Evolutionary conservation across 176 grass and related monocot genomes (phyloP).

Genomic region (Carex kokanica): DNA sequence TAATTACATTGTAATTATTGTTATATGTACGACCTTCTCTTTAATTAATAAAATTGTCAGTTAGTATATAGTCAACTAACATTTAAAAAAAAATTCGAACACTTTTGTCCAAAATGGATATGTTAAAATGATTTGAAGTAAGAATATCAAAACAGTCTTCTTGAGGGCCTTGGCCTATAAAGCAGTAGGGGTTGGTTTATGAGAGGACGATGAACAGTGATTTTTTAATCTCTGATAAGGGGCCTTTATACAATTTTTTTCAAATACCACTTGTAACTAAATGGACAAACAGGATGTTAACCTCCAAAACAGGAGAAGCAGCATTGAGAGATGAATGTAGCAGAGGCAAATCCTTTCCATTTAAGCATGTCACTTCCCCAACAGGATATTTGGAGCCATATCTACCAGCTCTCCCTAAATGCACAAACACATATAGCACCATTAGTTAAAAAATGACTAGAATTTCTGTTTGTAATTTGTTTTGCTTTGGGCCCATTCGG

Average conservation of each 20-base stretch:
- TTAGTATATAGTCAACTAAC: background rate
- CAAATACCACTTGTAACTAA: slow-evolving; percentile 11
- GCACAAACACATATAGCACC: background rate
- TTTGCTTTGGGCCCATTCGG: background rate
- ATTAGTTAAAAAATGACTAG: background rate
- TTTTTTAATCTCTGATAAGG: background rate
- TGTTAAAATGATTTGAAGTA: background rate
- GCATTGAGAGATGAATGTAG: slow-evolving; percentile 75
- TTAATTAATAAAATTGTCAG: background rate
- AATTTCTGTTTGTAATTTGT: background rate
- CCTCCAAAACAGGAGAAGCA: slow-evolving; percentile 84
- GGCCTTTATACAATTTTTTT: slow-evolving; percentile 3
- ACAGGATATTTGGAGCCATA: slow-evolving; percentile 95
- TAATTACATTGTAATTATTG: background rate
- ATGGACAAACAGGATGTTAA: slow-evolving; percentile 19
- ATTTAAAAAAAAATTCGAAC: background rate
- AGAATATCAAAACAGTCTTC: background rate
- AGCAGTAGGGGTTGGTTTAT: background rate
- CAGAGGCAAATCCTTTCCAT: slow-evolving; percentile 67
- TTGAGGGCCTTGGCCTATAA: background rate
- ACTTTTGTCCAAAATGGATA: background rate
- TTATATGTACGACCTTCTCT: background rate
- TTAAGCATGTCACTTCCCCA: slow-evolving; percentile 85
- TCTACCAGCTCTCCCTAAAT: slow-evolving; percentile 87
- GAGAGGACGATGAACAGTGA: background rate